A percentile compares a stretch with the other conserved stretches of the same genome.
Conservation (phyloP, 176 grass and related monocot genomes). For the Aegilops tauschii region DNA sequence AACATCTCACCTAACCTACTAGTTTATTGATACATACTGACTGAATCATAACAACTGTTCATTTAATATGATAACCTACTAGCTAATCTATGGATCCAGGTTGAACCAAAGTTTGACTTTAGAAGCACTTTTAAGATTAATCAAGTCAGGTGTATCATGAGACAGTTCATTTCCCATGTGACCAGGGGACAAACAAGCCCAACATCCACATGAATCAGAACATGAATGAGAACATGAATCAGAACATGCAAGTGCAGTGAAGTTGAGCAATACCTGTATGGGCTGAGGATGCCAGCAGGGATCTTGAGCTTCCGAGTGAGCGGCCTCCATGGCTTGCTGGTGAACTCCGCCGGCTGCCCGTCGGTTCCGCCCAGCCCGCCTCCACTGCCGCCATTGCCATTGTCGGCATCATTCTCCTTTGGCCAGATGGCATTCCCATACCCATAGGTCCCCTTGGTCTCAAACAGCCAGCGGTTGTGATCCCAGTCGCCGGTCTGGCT, state of each 20-base stretch:
- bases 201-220: not conserved
- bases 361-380: slow-evolving; percentile 41
- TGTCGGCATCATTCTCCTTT: slow-evolving; percentile 54
- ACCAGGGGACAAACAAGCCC: not conserved
- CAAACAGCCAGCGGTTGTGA: slow-evolving; percentile 91
- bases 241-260: not conserved
- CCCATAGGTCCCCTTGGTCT: slow-evolving; percentile 93
- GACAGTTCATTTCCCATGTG: not conserved
- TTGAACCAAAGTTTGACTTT: slow-evolving; percentile 31
- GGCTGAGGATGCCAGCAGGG: slow-evolving; percentile 73
- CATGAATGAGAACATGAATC: not conserved
- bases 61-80: no score
- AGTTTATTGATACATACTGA: not conserved
- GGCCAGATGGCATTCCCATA: slow-evolving; percentile 99
- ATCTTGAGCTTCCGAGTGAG: slow-evolving; percentile 86
- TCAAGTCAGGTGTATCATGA: not conserved
- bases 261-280: slow-evolving; percentile 63
- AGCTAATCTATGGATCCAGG: slow-evolving; percentile 19
- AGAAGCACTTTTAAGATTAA: not conserved
- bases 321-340: slow-evolving; percentile 87
- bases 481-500: slow-evolving; percentile 95
- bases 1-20: slow-evolving; percentile 25
- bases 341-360: slow-evolving; percentile 61
- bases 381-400: not conserved
- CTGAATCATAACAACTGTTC: not conserved